Percentiles rank a stretch among this genome's conserved stretches.
These are phyloP conservation scores for Fusarium buharicum DNA, from an alignment of 2,329 filamentous ascomycete species.

Conservation along the genomic window DNA sequence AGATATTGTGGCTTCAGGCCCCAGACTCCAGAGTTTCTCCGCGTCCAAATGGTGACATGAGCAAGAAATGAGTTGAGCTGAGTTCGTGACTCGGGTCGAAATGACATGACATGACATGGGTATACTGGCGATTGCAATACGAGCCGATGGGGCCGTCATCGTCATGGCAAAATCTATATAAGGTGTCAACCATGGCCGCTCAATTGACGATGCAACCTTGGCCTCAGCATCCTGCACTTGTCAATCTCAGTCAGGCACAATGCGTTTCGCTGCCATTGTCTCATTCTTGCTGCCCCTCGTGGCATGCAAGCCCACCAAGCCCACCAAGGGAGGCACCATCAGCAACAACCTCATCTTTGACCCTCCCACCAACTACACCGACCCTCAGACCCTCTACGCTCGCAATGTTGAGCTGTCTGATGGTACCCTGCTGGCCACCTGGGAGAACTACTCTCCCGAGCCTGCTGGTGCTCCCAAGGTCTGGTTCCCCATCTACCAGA, in stretches of 20 bases:
- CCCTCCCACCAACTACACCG: constrained; percentile 56
- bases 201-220: not conserved
- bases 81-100: not conserved
- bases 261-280: constrained; percentile 30
- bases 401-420: constrained; percentile 57
- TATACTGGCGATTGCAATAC: not conserved
- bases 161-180: constrained; percentile 12
- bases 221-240: constrained; percentile 14
- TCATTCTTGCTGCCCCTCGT: constrained; percentile 30
- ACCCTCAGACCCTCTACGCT: constrained; percentile 57
- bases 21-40: constrained; percentile 32
- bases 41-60: constrained; percentile 6
- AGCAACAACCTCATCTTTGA: constrained; percentile 53
- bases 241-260: constrained; percentile 14
- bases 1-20: constrained; percentile 5
- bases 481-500: constrained; percentile 65
- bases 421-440: constrained; percentile 62
- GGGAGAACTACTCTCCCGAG: constrained; percentile 67
- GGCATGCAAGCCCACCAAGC: constrained; percentile 21
- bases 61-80: constrained; percentile 3
- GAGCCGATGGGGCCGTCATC: not conserved
- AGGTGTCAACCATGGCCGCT: not conserved
- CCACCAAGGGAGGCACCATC: constrained; percentile 24
- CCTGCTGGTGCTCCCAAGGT: constrained; percentile 57
- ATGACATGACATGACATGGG: constrained; percentile 17